Evolutionary conservation across 148 eudicot species (phyloP).

Genomic region (Arbutus unedo): DNA sequence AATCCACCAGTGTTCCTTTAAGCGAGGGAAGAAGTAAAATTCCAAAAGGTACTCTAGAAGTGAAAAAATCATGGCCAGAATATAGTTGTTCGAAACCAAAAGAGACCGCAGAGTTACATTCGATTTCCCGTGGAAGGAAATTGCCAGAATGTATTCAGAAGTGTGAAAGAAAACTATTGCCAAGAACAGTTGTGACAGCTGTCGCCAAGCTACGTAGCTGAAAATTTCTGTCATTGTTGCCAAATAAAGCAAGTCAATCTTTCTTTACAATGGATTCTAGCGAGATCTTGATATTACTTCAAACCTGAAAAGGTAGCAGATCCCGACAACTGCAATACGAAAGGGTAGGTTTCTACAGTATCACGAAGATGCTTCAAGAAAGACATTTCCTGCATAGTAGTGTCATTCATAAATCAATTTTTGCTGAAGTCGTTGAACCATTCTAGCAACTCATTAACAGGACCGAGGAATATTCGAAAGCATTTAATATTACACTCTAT

Average conservation of each 20-base stretch:
- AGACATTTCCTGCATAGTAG: slow-evolving; percentile 30
- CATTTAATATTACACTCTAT: neutral
- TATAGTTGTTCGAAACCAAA: slow-evolving; percentile 64
- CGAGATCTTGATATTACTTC: slow-evolving; percentile 19
- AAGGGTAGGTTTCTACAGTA: slow-evolving; percentile 1
- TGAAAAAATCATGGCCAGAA: slow-evolving; percentile 70
- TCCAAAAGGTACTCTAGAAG: slow-evolving; percentile 66
- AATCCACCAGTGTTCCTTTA: slow-evolving; percentile 70
- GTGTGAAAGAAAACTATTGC: slow-evolving; percentile 68
- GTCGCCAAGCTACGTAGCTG: slow-evolving; percentile 62
- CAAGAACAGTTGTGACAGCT: slow-evolving; percentile 58
- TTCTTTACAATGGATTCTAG: slow-evolving; percentile 9
- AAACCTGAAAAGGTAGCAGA: slow-evolving; percentile 33
- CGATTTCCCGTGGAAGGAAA: slow-evolving; percentile 60
- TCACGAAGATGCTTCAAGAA: slow-evolving; percentile 17
- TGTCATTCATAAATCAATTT: neutral
- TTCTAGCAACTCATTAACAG: neutral
- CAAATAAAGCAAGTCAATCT: slow-evolving; percentile 18
- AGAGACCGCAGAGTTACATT: slow-evolving; percentile 68
- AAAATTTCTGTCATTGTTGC: slow-evolving; percentile 49
- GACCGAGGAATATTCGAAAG: neutral
- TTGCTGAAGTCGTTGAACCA: neutral
- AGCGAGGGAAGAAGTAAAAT: slow-evolving; percentile 51
- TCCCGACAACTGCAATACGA: slow-evolving; percentile 1
- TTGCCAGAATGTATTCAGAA: slow-evolving; percentile 75